Conservation (phyloP, 169 alveolate genomes). For the Plasmodium fragile region DNA sequence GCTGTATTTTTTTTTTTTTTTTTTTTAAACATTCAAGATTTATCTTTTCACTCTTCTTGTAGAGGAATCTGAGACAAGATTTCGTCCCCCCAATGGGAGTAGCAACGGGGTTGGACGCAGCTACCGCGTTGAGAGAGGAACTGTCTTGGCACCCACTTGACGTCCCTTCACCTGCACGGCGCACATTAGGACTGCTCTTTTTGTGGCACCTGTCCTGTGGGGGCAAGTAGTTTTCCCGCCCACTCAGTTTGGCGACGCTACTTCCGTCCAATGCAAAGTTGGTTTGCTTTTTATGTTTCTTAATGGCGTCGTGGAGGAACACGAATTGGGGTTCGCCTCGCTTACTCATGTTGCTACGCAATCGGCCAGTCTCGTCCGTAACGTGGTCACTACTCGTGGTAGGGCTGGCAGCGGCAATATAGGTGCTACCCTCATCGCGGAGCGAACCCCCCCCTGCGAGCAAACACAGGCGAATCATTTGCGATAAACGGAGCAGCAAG, state of each 20-base stretch:
- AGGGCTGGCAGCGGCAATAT: too few relatives aligned
- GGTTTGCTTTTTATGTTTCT: neutral
- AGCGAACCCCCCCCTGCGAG: neutral
- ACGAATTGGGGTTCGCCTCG: neutral
- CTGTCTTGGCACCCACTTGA: neutral
- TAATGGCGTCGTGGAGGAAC: neutral
- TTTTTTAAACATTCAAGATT: constrained; percentile 22
- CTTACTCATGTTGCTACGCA: too few relatives aligned
- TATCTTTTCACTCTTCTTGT: constrained; percentile 19
- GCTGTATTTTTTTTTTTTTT: constrained; percentile 12
- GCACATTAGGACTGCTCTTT: neutral
- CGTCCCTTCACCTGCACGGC: neutral
- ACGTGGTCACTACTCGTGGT: neutral
- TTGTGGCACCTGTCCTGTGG: neutral
- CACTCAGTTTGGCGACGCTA: neutral
- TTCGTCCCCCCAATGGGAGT: neutral
- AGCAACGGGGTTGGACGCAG: neutral
- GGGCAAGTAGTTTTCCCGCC: neutral
- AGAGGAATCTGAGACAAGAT: constrained; percentile 27
- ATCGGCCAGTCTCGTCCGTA: neutral
- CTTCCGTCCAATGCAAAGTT: neutral
- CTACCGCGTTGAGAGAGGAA: neutral
- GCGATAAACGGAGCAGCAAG: neutral
- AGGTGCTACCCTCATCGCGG: neutral
- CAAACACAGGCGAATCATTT: constrained; percentile 16